Base-by-base conservation (phyloP, 495 filamentous ascomycete species). In the Usnea hakonensis region DNA sequence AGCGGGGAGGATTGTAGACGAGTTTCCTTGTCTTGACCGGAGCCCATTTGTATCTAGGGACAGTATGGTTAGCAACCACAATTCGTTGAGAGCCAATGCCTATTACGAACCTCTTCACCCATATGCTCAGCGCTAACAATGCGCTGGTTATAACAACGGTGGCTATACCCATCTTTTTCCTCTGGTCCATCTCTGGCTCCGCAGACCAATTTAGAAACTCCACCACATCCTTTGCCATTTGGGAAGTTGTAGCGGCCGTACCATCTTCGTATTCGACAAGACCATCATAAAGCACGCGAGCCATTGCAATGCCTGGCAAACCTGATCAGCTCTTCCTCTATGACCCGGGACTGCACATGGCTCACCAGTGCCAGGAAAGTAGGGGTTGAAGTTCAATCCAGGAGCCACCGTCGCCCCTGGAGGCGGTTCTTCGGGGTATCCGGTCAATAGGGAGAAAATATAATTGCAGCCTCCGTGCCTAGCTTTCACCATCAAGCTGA, bases 91-190 rank as follows among this genome's bases (percentile, higher is more conserved):
- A 21, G 8, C n/a, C n/a, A n/a, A n/a, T 13, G 26, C 19, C 5
- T 4, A 55, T 23, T 44, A 60, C 72, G 58, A 66, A 81, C 76
- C 84, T 86, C 90, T 99, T 99, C 66, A 99, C 87, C 92, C 93
- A 99, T 66, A 99, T 85, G 75, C 88, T 92, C 66, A 97, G 65
- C 44, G 89, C 93, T 64, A 89, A 85, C 57, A 99, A 80, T 64
- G 88, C 85, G 54, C 86, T 78, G 17, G 87, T 85, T 58, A 96
- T 81, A 50, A 85, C 82, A 64, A 99, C 67, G 40, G 91, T 88
- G 85, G 97, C 96, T 84, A 92, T 82, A 72, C 95, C 95, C 95
- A 99, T 99, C 82, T 90, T 93, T 86, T 99, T 99, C 71, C 95
- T 85, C 70, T 94, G 82, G 68, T 99, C 95, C 91, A 95, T 95